phyloP scores from a whole-genome alignment of 768 basidiomycete genomes.

The Kwoniella sp. region DNA sequence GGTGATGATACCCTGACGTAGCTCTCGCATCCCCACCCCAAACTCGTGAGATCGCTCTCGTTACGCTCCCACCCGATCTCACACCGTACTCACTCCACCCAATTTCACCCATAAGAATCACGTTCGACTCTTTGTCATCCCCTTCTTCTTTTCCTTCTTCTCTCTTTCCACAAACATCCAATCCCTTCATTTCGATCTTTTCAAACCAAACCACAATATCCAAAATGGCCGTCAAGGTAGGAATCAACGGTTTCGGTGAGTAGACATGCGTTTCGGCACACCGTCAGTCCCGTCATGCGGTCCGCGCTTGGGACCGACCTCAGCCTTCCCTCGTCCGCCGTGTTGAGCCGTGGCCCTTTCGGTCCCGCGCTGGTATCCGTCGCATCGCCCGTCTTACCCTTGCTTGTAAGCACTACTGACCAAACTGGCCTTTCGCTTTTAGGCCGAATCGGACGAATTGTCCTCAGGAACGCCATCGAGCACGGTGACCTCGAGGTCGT shows the following conservation, averaged over 20 bases:
- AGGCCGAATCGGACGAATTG: slow-evolving; percentile 99
- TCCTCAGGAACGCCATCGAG: slow-evolving; percentile 81
- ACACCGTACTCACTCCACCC: neutral
- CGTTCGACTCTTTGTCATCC: neutral
- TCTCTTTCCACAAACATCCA: slow-evolving; percentile 9
- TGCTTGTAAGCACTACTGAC: too few relatives aligned
- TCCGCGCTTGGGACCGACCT: neutral
- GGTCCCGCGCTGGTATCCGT: too few relatives aligned
- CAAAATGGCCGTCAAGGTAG: slow-evolving; percentile 69
- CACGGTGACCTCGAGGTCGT: slow-evolving; percentile 74
- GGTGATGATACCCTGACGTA: too few relatives aligned
- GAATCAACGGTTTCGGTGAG: slow-evolving; percentile 83
- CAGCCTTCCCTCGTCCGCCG: neutral
- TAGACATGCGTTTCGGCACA: too few relatives aligned
- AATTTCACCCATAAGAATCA: neutral
- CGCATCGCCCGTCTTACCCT: too few relatives aligned
- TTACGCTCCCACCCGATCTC: neutral
- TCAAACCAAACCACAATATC: slow-evolving; percentile 2
- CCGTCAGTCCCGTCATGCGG: neutral
- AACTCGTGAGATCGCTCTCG: neutral
- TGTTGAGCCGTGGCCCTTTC: too few relatives aligned
- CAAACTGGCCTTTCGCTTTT: slow-evolving; percentile 19
- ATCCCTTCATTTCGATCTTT: neutral
- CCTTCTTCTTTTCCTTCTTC: slow-evolving; percentile 9
- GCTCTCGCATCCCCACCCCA: neutral